A percentile compares a stretch with the other conserved stretches of the same genome.
phyloP scores from a whole-genome alignment of 2,329 filamentous ascomycete species.

The Emericellopsis atlantica region DNA sequence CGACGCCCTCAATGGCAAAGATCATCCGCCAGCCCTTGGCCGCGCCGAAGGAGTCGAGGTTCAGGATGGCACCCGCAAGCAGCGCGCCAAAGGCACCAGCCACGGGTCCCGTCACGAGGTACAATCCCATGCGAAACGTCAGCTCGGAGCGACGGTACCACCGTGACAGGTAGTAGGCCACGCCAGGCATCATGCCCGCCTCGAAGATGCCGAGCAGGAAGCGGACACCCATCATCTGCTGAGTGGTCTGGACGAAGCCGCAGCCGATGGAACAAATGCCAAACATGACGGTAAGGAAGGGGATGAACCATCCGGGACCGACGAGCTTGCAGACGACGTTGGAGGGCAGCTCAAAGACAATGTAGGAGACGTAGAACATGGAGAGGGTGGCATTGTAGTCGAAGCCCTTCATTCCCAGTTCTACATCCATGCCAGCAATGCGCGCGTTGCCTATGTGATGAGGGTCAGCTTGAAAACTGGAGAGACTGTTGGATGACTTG shows the following conservation, averaged over 20 bases:
- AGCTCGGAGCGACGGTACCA: constrained; percentile 67
- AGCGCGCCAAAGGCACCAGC: constrained; percentile 63
- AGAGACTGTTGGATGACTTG: background rate
- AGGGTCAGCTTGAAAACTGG: background rate
- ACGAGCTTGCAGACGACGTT: constrained; percentile 53
- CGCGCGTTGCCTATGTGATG: constrained; percentile 43
- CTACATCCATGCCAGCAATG: constrained; percentile 51
- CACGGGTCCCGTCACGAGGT: constrained; percentile 59
- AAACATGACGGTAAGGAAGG: constrained; percentile 52
- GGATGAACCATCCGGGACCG: constrained; percentile 50
- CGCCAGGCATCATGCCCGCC: constrained; percentile 57
- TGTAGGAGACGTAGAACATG: constrained; percentile 54
- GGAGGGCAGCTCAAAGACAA: constrained; percentile 49
- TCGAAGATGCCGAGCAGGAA: constrained; percentile 59
- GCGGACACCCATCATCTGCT: constrained; percentile 51
- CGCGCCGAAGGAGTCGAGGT: constrained; percentile 55
- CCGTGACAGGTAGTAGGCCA: constrained; percentile 58
- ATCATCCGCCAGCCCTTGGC: constrained; percentile 62
- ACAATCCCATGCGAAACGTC: constrained; percentile 58
- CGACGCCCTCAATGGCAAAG: constrained; percentile 39
- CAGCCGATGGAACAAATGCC: constrained; percentile 56
- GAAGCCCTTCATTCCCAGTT: constrained; percentile 43
- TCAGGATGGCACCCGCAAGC: constrained; percentile 60
- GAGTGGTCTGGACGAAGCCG: constrained; percentile 54
- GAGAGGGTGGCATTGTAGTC: constrained; percentile 60